Percentiles rank a stretch among this genome's conserved stretches.
Evolutionary conservation across 306 rosid species (phyloP).

Genomic region (Quercus parvula): DNA sequence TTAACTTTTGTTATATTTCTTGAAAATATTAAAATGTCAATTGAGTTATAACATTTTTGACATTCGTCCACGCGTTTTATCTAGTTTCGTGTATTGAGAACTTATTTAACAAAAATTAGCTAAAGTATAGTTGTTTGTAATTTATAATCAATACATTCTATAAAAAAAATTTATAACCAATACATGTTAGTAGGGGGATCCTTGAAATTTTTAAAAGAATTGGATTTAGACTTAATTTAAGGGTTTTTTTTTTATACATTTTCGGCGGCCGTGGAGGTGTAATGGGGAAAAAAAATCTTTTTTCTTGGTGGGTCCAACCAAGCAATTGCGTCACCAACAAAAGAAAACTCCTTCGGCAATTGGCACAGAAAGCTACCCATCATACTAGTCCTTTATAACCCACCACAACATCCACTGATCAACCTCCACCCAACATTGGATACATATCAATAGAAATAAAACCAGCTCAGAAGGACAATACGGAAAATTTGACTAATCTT

Average conservation of each 20-base stretch:
- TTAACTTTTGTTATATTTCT: too few relatives aligned
- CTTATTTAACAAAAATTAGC: too few relatives aligned
- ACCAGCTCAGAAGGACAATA: not conserved
- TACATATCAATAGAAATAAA: not conserved
- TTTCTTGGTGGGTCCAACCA: constrained; percentile 16
- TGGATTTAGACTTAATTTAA: too few relatives aligned
- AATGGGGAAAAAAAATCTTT: too few relatives aligned
- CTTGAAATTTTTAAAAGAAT: not conserved
- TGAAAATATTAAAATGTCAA: too few relatives aligned
- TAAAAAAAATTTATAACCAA: not conserved
- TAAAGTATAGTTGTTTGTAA: not conserved
- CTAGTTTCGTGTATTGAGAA: too few relatives aligned
- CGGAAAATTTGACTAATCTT: constrained; percentile 12
- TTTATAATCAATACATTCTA: not conserved
- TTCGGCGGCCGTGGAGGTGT: too few relatives aligned
- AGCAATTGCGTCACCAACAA: constrained; percentile 38
- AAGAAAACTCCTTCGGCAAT: constrained; percentile 14
- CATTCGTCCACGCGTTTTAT: too few relatives aligned
- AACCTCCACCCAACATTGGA: constrained; percentile 25
- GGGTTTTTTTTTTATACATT: too few relatives aligned
- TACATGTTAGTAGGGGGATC: not conserved
- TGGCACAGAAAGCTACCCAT: constrained; percentile 10
- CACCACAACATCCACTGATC: constrained; percentile 14
- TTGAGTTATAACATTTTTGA: too few relatives aligned
- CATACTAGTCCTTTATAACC: constrained; percentile 1